Base-by-base conservation (phyloP, 2,329 filamentous ascomycete species). In the Rutstroemia sp. region DNA sequence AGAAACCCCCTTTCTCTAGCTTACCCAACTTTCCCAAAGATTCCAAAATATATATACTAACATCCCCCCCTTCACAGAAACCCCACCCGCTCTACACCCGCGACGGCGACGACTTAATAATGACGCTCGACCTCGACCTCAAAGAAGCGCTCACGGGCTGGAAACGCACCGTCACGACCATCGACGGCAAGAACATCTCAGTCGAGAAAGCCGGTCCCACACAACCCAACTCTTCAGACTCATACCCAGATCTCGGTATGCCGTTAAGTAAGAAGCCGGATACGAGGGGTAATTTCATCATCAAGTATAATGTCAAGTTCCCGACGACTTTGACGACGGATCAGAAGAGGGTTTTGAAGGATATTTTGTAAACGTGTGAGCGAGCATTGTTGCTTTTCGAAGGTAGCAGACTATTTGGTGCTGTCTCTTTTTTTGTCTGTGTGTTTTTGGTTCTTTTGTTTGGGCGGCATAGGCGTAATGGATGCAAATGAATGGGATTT, bases 131-230 rank as follows among this genome's bases (percentile, higher is more conserved):
- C 7, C 79, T 99, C 52, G 84, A 87, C 27, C 83, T 99, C 48
- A 97, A 96, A 72, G 94, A 99, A 73, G 90, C 94, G 1, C 75
- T 99, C 46, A 96, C 92, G 0, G 94, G 94, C 58, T 99, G 94
- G 94, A 87, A 83, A 65, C 84, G 88, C 54, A 95, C 89, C n/a
- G 84, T 99, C 21, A 83, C 85, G 34, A 99, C 92, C 9, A 97
- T 99, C 65, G 94, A 99, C 67, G 89, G 89, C 65, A 92, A 89
- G 69, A 87, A 92, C 66, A 76, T 99, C 64, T 83, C 78, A 52
- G 81, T 97, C 41, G 83, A 89, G 46, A 92, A 91, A 71, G 75
- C 79, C 5, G 92, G 92, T 0, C 92, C 92, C 1, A 97, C 92
- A 6, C 86, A 88, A 57, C 92, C 92, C 0, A 90, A 87, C 12